Base-by-base conservation (phyloP, 73 alveolate genomes). In the Blepharisma stoltei region DNA sequence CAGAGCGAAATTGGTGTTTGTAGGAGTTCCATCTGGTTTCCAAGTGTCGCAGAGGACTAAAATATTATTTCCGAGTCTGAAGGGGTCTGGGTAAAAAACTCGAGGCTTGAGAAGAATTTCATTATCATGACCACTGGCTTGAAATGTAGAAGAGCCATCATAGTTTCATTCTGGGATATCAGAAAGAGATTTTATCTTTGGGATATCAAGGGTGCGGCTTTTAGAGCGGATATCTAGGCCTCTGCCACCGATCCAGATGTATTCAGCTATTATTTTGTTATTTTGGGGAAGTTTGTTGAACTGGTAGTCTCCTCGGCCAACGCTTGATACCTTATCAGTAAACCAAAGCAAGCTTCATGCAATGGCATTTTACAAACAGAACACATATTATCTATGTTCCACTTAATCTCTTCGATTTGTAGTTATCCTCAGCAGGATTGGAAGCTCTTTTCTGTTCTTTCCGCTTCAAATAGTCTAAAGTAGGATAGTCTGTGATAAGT, bases 151-250 rank as follows among this genome's bases (percentile, higher is more conserved):
- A 49, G 95, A 85, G 44, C 99, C 99, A 76, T 94, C 99, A 81
- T 91, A 94, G 68, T 95, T 94, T 97, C 99, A 94, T 76, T 90
- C 97, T 54, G 95, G 94, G 66, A 92, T 70, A 55, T 92, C 95
- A 18, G 54, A 82, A 50, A 94, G 45, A 49, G 52, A 18, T n/a
- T 11, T 23, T 0, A 14, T 4, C 27, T 69, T 20, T 38, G 67
- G 67, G 3, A 2, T 52, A 3, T n/a, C 18, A 38, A 69, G 41
- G 0, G 88, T 88, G 60, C 85, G 83, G 7, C 88, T 68, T 71
- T 89, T 92, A 20, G 98, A 92, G 52, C 98, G 82, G 71, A 89
- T 67, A 18, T 75, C 78, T 44, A 86, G 49, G 9, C 93, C 95
- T 8, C 93, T 81, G 45, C 97, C 96, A 83, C 91, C 97, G 38